Base-by-base conservation (phyloP, 139 green algal species). In the Chlamydomonas schloesseri region DNA sequence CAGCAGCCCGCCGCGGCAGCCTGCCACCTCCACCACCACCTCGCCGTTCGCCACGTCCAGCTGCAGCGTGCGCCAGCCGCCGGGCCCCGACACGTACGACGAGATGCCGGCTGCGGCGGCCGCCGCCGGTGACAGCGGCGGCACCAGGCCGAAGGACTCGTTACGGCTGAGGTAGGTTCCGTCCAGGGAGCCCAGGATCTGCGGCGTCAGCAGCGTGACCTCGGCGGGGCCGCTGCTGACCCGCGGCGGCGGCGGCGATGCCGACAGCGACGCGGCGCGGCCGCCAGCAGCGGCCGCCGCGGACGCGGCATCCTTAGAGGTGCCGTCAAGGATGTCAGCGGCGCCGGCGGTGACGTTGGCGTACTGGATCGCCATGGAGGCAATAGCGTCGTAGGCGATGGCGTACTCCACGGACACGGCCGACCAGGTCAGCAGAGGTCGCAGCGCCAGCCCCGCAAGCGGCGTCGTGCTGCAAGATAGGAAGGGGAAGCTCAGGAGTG, bases 351-450 rank as follows among this genome's bases (percentile, higher is more conserved):
- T 21, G 29, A 3, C 6, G 78, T 68, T 50, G 5, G n/a, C 5
- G 64, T 84, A 84, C 65, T 84, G 78, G 13, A 84, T 20, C 2
- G 78, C 78, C 10, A 84, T 34, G 6, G 64, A 47, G 5, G 17
- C 42, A 14, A 84, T 18, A 9, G n/a, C n/a, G 10, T 84, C 37
- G n/a, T 84, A 84, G 18, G 65, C 11, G 13, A 21, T 34, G 0
- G 64, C 3, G 0, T 28, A 31, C 46, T 84, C 78, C 6, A 42
- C 14, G n/a, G 78, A 31, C 10, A 84, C 29, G 18, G 64, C 42
- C 20, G 78, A 84, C 78, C 78, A 84, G 47, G 24, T 75, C 8
- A 84, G 34, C 5, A 84, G 47, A 46, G 78, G 78, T 42, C 78
- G 78, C 37, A 50, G 55, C 33, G 78, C 78, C 15, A 84, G 37